A percentile compares a stretch with the other conserved stretches of the same genome.
Conservation (phyloP, 2,329 filamentous ascomycete genomes). For the Colletotrichum sp. region DNA sequence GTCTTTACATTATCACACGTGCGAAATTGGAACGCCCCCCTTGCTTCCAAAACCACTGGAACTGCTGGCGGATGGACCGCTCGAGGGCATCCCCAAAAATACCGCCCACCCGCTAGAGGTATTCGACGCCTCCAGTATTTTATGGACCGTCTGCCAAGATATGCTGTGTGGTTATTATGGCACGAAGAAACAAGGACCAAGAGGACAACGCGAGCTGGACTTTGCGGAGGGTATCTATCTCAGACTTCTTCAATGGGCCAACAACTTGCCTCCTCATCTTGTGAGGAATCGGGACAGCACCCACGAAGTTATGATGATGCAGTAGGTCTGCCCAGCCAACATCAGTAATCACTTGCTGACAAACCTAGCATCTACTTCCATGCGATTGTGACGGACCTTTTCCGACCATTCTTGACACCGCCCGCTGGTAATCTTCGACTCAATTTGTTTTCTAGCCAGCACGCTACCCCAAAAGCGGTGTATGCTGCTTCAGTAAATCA, state of each 20-base stretch:
- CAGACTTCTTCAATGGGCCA: neutral
- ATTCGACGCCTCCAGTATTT: neutral
- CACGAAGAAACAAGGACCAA: rapidly evolving
- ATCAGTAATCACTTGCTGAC: neutral
- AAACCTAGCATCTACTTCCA: conserved; percentile 5
- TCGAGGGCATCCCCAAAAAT: neutral
- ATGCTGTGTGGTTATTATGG: neutral
- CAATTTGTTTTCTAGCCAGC: neutral
- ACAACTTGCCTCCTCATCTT: neutral
- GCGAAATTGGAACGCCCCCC: neutral
- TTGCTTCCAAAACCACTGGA: neutral
- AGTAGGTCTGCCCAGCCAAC: neutral
- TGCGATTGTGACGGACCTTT: neutral
- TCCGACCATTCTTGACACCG: neutral
- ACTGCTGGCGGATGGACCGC: neutral
- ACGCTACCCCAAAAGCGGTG: neutral
- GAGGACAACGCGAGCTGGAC: neutral
- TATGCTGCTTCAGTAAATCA: neutral
- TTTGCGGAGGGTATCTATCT: neutral
- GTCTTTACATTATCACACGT: neutral
- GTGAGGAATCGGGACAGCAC: neutral
- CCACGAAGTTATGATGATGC: conserved; percentile 1
- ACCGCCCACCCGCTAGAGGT: neutral
- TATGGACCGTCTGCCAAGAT: neutral
- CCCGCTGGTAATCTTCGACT: neutral